phyloP scores from a whole-genome alignment of 202 grass and related monocot genomes.

The Alloteropsis angusta region DNA sequence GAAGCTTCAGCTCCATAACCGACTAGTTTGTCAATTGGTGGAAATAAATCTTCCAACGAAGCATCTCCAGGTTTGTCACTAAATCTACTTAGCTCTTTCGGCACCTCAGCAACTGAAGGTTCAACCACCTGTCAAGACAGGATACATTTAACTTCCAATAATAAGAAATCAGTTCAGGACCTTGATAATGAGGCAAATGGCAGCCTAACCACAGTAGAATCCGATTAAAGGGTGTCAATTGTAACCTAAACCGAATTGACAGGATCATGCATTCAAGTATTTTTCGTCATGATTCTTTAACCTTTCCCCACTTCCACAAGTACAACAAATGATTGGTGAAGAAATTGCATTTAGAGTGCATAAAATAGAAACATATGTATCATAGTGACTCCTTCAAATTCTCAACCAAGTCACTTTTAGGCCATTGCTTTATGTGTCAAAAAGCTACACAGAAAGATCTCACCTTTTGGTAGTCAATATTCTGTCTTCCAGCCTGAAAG shows the following conservation, averaged over 20 bases:
- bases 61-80: conserved; percentile 88
- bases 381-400: not conserved
- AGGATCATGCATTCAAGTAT: not conserved
- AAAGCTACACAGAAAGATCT: not conserved
- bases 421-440: not conserved
- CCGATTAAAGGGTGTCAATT: not conserved
- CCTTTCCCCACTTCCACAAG: not conserved
- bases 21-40: conserved; percentile 44
- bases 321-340: not conserved
- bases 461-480: conserved; percentile 59
- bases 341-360: not conserved
- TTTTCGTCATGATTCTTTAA: not conserved
- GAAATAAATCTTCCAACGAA: conserved; percentile 90
- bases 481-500: conserved; percentile 60
- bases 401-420: not conserved
- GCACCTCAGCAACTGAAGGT: conserved; percentile 37
- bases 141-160: not conserved
- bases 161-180: not conserved
- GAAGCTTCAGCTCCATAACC: conserved; percentile 67
- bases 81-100: conserved; percentile 62
- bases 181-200: not conserved
- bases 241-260: not conserved
- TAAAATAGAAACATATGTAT: conserved; percentile 1
- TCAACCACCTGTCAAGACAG: conserved; percentile 38
- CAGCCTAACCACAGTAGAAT: not conserved